Evolutionary conservation across 164 flowering plant species (phyloP).

Genomic region (Vitis labrusca): DNA sequence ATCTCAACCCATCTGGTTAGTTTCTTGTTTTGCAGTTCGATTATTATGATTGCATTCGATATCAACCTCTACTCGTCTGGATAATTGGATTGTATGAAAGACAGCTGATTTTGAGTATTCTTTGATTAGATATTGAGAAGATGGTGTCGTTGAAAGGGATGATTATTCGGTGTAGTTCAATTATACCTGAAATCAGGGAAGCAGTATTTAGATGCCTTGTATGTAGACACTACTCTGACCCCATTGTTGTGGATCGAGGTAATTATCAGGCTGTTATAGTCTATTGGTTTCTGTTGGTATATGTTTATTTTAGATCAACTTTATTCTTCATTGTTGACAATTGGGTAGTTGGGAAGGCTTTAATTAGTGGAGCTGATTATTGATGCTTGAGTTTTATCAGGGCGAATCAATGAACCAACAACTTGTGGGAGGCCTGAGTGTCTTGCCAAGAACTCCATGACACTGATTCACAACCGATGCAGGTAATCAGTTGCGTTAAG

Average conservation of each 20-base stretch:
- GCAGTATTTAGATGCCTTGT: constrained; percentile 88
- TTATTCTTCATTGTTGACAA: neutral
- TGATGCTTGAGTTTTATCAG: constrained; percentile 33
- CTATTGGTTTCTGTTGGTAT: too few species aligned
- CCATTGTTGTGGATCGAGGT: constrained; percentile 91
- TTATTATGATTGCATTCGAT: too few species aligned
- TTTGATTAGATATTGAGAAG: constrained; percentile 76
- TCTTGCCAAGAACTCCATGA: constrained; percentile 79
- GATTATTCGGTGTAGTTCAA: constrained; percentile 88
- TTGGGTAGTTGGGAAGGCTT: too few species aligned
- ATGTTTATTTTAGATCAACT: too few species aligned
- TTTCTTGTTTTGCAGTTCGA: constrained; percentile 3
- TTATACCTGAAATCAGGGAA: constrained; percentile 96
- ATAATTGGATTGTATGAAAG: constrained; percentile 2
- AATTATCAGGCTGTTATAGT: constrained; percentile 6
- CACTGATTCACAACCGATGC: constrained; percentile 90
- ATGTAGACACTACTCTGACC: constrained; percentile 84
- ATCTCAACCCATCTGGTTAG: constrained; percentile 93
- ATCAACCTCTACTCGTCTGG: neutral
- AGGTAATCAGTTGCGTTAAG: constrained; percentile 45
- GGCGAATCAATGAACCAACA: constrained; percentile 78
- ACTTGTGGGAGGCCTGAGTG: constrained; percentile 76
- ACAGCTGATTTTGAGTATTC: neutral
- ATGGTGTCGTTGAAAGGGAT: constrained; percentile 96
- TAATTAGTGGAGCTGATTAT: neutral